Percentiles rank a stretch among this genome's conserved stretches.
Evolutionary conservation across 2,329 filamentous ascomycete genomes (phyloP).

Genomic region (Aspergillus brasiliensis): DNA sequence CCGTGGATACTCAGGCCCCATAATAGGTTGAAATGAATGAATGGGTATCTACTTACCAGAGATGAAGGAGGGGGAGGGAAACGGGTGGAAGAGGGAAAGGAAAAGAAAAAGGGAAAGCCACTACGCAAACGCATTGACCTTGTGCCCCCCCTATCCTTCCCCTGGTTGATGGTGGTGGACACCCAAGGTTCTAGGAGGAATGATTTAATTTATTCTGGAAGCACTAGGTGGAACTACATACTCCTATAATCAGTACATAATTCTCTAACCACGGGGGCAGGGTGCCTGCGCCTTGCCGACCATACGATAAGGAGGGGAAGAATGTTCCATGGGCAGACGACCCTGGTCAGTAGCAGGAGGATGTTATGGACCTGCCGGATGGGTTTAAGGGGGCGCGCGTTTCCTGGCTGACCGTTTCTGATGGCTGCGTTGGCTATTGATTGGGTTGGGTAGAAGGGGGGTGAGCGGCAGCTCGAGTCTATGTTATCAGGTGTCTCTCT

Average conservation of each 20-base stretch:
- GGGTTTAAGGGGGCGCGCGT: neutral
- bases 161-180: neutral
- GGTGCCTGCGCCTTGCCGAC: neutral
- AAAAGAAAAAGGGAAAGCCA: neutral
- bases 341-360: neutral
- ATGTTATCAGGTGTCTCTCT: neutral
- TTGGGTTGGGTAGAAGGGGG: neutral
- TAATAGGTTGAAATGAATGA: too few species aligned
- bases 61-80: neutral
- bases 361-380: neutral
- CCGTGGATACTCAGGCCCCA: too few species aligned
- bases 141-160: neutral
- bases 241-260: too few species aligned
- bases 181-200: neutral
- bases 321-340: neutral
- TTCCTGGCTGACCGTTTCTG: neutral
- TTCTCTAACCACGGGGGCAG: neutral
- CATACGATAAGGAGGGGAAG: slow-evolving; percentile 3
- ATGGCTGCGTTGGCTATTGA: neutral
- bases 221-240: neutral
- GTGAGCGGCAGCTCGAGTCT: neutral
- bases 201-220: neutral
- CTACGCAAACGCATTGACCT: neutral
- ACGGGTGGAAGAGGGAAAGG: neutral
- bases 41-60: too few species aligned